Base-by-base conservation (phyloP, 2,329 filamentous ascomycete genomes). In the Aspergillus uvarum region DNA sequence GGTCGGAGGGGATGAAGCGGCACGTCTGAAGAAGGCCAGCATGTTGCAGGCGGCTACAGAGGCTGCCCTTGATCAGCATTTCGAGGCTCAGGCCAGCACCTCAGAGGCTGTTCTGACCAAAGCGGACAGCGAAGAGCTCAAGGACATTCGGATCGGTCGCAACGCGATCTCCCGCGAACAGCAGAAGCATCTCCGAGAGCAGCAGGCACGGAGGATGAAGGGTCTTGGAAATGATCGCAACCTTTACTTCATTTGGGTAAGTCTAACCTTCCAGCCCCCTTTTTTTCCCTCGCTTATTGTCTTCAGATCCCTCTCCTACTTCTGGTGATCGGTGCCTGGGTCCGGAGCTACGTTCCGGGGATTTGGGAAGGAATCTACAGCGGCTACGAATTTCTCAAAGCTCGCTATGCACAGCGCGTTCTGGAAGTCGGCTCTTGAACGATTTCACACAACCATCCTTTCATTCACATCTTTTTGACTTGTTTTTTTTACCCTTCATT, bases 181-280 rank as follows among this genome's bases (percentile, higher is more conserved):
- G 57, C 78, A 81, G 61, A 78, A 80, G 61, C 76, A 80, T 62
- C 72, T 82, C 24, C 71, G 79, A 58, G 74, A 75, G 53, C 78
- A 80, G 52, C 79, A 81, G 63, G 77, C 77, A 32, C 75, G 72
- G 52, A 77, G 78, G 56, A 77, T 82, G 71, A 82, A 82, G 70
- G 76, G 77, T 26, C 70, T 83, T 22, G 74, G 73, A 54, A 81
- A 76, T 59, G 81, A 83, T 65, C 74, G 79, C 59, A 83, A 83
- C 63, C 72, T 83, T n/a, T 83, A 81, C 68, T 81, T 82, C 67
- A 73, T 83, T 63, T 83, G 81, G 81, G 81, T 83, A 75, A 74
- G 80, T 73, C 14, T 32, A 11, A 47, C 21, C n/a, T 12, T 47
- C 5, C 26, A 29, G 8, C 12, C 21, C 29, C 26, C 21, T 50